phyloP scores from a whole-genome alignment of 257 asterid genomes.

The Solanum chilense region DNA sequence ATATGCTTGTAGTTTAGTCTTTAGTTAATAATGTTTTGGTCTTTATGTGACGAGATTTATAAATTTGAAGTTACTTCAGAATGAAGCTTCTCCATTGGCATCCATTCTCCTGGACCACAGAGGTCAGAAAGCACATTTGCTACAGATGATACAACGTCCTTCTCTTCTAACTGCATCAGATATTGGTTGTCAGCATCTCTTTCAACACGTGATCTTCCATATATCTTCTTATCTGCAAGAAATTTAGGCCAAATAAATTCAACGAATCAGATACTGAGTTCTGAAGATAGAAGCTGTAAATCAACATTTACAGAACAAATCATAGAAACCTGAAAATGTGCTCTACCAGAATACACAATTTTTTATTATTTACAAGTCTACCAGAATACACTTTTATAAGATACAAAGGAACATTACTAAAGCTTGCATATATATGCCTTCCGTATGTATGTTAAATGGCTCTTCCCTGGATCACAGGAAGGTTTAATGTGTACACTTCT shows the following conservation, averaged over 20 bases:
- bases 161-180: conserved; percentile 75
- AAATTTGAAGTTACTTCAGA: conserved; percentile 36
- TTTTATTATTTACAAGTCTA: background rate
- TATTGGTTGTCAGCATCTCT: conserved; percentile 83
- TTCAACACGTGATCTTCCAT: conserved; percentile 57
- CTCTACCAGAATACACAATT: background rate
- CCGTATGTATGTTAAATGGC: background rate
- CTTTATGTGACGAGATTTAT: background rate
- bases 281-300: background rate
- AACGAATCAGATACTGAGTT: background rate
- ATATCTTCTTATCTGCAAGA: conserved; percentile 65
- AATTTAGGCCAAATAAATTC: conserved; percentile 2
- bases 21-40: background rate
- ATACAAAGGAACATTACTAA: background rate
- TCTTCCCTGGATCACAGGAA: background rate
- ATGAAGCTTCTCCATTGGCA: conserved; percentile 94
- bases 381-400: background rate
- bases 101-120: conserved; percentile 98
- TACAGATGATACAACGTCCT: conserved; percentile 87
- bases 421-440: background rate
- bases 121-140: conserved; percentile 82
- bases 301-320: background rate
- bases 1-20: background rate
- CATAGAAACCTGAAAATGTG: background rate
- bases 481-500: background rate